Conservation (phyloP, 441 rosid genomes). For the Populus hybrid region DNA sequence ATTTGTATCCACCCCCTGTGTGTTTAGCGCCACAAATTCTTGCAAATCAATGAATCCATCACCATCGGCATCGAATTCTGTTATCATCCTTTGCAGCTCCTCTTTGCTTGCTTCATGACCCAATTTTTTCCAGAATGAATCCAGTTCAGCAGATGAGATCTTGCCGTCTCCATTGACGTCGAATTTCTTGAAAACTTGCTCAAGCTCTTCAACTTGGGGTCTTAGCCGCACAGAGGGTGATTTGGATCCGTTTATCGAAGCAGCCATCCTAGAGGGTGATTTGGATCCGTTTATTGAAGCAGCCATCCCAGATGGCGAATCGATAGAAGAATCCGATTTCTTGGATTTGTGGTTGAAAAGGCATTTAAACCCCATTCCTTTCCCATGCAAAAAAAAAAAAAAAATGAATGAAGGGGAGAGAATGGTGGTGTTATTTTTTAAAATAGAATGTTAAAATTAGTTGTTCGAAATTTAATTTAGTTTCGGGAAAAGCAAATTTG, state of each 20-base stretch:
- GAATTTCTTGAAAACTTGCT: slow-evolving; percentile 71
- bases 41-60: slow-evolving; percentile 72
- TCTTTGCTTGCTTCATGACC: slow-evolving; percentile 67
- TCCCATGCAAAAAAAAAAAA: background rate
- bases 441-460: no score
- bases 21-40: no score
- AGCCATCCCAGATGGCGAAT: slow-evolving; percentile 5
- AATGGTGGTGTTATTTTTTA: background rate
- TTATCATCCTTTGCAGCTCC: slow-evolving; percentile 58
- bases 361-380: slow-evolving; percentile 23
- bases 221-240: background rate
- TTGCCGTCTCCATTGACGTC: slow-evolving; percentile 90
- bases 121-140: slow-evolving; percentile 60
- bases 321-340: slow-evolving; percentile 13
- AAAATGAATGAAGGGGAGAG: background rate
- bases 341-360: slow-evolving; percentile 48
- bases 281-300: slow-evolving; percentile 5
- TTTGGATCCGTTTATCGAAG: slow-evolving; percentile 6
- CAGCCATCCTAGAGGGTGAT: background rate
- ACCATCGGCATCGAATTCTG: slow-evolving; percentile 67
- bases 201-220: slow-evolving; percentile 38
- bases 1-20: slow-evolving; percentile 2
- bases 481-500: background rate
- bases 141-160: slow-evolving; percentile 82
- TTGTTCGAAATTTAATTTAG: background rate